These are phyloP conservation scores for Uronychia setigera DNA, from an alignment of 73 alveolate genomes.

Conservation along the genomic window DNA sequence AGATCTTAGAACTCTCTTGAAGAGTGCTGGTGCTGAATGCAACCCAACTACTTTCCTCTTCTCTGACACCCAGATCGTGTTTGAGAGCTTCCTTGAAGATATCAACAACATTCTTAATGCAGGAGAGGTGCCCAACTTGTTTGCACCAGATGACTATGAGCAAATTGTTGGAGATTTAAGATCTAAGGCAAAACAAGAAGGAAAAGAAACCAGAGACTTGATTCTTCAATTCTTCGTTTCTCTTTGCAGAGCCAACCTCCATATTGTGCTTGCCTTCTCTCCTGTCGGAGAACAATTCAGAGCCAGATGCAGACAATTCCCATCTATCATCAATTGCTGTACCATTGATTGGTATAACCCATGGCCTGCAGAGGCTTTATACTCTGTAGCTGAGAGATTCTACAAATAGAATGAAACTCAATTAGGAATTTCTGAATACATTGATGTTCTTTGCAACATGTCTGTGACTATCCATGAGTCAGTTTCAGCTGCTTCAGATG, in stretches of 20 bases:
- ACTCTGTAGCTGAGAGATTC: conserved; percentile 97
- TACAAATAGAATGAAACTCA: conserved; percentile 64
- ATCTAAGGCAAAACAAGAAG: conserved; percentile 97
- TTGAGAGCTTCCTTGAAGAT: conserved; percentile 99
- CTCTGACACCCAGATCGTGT: conserved; percentile 98
- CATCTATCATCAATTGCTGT: conserved; percentile 88
- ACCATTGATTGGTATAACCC: conserved; percentile 88
- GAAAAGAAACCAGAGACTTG: conserved; percentile 97
- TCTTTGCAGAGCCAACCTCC: conserved; percentile 97
- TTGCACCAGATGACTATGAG: conserved; percentile 98
- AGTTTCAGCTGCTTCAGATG: conserved; percentile 74
- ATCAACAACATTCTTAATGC: conserved; percentile 98
- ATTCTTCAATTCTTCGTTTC: conserved; percentile 96
- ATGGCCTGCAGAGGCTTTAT: conserved; percentile 98
- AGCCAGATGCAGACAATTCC: conserved; percentile 98
- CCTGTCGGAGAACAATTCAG: conserved; percentile 99
- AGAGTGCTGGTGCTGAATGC: conserved; percentile 90
- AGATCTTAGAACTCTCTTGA: conserved; percentile 95
- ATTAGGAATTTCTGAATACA: conserved; percentile 77
- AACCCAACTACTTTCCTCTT: conserved; percentile 94
- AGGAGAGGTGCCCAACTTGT: conserved; percentile 99
- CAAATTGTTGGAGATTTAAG: conserved; percentile 96
- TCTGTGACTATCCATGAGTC: conserved; percentile 90
- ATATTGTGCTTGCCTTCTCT: conserved; percentile 97
- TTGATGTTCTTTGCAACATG: conserved; percentile 79